A percentile compares a stretch with the other conserved stretches of the same genome.
These are phyloP conservation scores for Starmerella gropengiesseri DNA, from an alignment of 805 yeast genomes.

Conservation along the genomic window DNA sequence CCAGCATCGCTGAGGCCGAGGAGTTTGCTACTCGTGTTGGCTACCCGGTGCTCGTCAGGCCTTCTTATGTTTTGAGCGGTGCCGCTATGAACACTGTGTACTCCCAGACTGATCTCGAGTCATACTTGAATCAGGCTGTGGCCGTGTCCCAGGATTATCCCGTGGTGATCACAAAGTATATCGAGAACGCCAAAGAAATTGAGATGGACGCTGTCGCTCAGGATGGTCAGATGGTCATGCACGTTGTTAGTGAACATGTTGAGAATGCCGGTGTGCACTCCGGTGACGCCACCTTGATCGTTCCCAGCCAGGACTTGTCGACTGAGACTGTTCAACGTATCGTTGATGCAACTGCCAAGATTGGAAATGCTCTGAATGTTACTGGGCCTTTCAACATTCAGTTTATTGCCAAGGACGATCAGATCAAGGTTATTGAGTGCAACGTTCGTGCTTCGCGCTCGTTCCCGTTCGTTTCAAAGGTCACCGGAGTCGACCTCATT, in stretches of 20 bases:
- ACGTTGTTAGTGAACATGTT: slow-evolving; percentile 95
- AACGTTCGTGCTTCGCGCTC: slow-evolving; percentile 99
- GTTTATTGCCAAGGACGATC: slow-evolving; percentile 89
- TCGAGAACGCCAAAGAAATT: slow-evolving; percentile 93
- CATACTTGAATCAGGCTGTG: slow-evolving; percentile 84
- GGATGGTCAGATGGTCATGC: slow-evolving; percentile 90
- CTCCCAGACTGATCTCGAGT: slow-evolving; percentile 75
- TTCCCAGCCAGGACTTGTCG: slow-evolving; percentile 91
- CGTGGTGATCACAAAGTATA: slow-evolving; percentile 91
- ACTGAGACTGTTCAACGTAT: slow-evolving; percentile 85
- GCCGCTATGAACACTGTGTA: slow-evolving; percentile 98
- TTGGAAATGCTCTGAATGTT: slow-evolving; percentile 86
- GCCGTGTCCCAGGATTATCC: slow-evolving; percentile 97
- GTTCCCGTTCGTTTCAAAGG: slow-evolving; percentile 96
- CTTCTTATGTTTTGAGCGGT: slow-evolving; percentile 93
- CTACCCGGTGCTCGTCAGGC: slow-evolving; percentile 94
- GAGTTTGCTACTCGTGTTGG: slow-evolving; percentile 80
- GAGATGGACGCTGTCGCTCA: slow-evolving; percentile 98
- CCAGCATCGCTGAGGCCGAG: slow-evolving; percentile 87
- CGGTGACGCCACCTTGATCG: slow-evolving; percentile 95
- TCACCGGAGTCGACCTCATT: slow-evolving; percentile 88
- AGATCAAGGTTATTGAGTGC: slow-evolving; percentile 96
- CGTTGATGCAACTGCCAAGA: slow-evolving; percentile 90
- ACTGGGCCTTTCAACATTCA: slow-evolving; percentile 98
- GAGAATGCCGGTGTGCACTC: slow-evolving; percentile 99